A percentile compares a stretch with the other conserved stretches of the same genome.
Evolutionary conservation across 805 yeast genomes (phyloP).

Genomic region (Ogataea zsoltii): DNA sequence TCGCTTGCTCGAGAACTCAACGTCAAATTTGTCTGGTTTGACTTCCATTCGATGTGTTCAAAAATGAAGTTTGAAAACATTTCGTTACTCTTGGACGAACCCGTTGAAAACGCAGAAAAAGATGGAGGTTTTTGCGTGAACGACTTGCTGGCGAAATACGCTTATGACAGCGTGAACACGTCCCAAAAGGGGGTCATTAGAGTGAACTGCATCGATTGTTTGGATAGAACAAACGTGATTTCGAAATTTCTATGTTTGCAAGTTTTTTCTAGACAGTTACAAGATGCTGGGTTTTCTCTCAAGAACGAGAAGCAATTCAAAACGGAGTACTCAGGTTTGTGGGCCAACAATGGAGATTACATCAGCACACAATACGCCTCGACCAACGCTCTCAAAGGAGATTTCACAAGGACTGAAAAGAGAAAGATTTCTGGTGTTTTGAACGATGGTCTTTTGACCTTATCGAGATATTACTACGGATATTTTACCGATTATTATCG

Average conservation of each 20-base stretch:
- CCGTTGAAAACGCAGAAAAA: conserved; percentile 10
- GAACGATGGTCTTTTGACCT: conserved; percentile 42
- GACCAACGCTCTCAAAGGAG: conserved; percentile 55
- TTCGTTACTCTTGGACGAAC: conserved; percentile 30
- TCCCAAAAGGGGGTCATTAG: conserved; percentile 57
- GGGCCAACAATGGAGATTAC: conserved; percentile 75
- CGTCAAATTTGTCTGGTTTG: conserved; percentile 55
- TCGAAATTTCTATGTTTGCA: conserved; percentile 41
- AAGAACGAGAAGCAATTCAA: conserved; percentile 21
- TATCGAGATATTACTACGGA: conserved; percentile 45
- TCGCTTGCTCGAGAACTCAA: conserved; percentile 36
- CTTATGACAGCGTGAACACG: conserved; percentile 34
- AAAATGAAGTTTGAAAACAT: conserved; percentile 44
- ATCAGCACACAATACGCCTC: conserved; percentile 63
- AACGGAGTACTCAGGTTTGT: conserved; percentile 36
- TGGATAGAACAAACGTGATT: conserved; percentile 60
- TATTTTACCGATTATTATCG: conserved; percentile 44
- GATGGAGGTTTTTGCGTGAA: conserved; percentile 18
- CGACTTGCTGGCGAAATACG: conserved; percentile 22
- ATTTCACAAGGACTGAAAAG: conserved; percentile 44
- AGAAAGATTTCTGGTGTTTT: conserved; percentile 43
- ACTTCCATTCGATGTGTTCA: conserved; percentile 56
- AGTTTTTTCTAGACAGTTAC: conserved; percentile 29
- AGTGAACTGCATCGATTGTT: conserved; percentile 62
- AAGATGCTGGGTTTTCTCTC: conserved; percentile 12